Evolutionary conservation across 768 basidiomycete species (phyloP), one percentile per base, ranked within the genome.

Genomic region (Xerocomellus chrysenteron): DNA sequence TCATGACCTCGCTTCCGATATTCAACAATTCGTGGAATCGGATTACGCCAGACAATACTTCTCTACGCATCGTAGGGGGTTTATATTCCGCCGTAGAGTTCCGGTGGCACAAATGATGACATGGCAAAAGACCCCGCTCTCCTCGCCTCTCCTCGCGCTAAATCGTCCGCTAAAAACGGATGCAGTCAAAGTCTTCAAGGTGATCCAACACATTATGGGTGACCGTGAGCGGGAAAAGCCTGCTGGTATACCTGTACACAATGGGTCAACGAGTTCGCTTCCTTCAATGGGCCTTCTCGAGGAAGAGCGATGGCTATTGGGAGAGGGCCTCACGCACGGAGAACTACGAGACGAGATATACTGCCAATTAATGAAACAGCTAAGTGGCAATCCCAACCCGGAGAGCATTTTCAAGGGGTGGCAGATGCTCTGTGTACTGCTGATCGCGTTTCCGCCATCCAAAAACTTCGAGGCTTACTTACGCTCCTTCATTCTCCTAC

Each of bases 281-380:
- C 60, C 63, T 21, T 80, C 65, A 41, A 63, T 73, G 32, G 76
- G 77, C 11, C 72, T 89, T 40, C 69, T 94, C 19, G 92, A 94
- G 64, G 93, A 95, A 69, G 89, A 94, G 59, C 79, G 92, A 21
- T 94, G 92, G 90, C 73, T 97, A 56, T 77, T 96, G 11, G 79
- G 83, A 44, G 86, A 91, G 65, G 94, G 91, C 3, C 78, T 97
- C 37, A 70, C 80, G 3, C 84, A 93, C 55, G 86, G 88, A 12
- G 93, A 96, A 73, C 76, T 97, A 64, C 76, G 94, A 58, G 95
- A 98, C 71, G 95, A 97, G 73, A 87, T 95, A 48, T 98, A 92
- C 63, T 94, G 92, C 65, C 95, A 97, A 63, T 62, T 92, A 26
- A 87, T 95, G 84, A 97, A 97, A 68, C 95, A 97, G 72, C 75